Evolutionary conservation across 106 monocot genomes (phyloP).

Genomic region (Dioscorea dumetorum): DNA sequence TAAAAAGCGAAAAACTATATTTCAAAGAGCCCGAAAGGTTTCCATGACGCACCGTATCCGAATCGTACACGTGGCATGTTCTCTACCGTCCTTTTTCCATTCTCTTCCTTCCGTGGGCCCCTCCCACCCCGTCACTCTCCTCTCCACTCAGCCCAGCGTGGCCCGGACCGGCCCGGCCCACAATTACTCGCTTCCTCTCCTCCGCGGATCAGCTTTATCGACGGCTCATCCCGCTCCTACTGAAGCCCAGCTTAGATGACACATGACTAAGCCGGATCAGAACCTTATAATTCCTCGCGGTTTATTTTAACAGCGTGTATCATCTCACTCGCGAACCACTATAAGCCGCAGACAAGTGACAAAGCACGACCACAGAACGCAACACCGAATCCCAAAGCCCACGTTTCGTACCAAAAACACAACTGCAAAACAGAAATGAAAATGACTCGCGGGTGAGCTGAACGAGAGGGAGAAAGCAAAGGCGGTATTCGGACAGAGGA

Average conservation of each 20-base stretch:
- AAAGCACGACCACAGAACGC: too few species aligned
- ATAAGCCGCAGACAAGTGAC: too few species aligned
- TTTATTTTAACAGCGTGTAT: too few species aligned
- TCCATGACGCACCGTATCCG: slow-evolving; percentile 15
- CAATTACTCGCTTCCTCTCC: neutral
- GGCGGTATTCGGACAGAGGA: neutral
- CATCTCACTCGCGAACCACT: too few species aligned
- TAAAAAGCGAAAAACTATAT: too few species aligned
- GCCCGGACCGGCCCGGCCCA: slow-evolving; percentile 7
- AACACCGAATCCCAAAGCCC: too few species aligned
- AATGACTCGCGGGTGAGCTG: too few species aligned
- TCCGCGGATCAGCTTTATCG: neutral
- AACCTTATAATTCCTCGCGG: too few species aligned
- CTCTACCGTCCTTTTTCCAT: slow-evolving; percentile 16
- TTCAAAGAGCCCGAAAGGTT: neutral
- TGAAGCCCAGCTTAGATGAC: neutral
- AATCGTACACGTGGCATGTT: slow-evolving; percentile 16
- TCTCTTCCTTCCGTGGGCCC: neutral
- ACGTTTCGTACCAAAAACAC: too few species aligned
- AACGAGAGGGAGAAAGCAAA: too few species aligned
- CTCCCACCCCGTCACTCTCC: neutral
- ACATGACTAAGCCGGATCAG: too few species aligned
- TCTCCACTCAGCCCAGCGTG: neutral
- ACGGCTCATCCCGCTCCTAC: neutral
- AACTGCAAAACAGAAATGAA: too few species aligned